Base-by-base conservation (phyloP, 2,329 filamentous ascomycete species). In the Dactylellina leptospora region DNA sequence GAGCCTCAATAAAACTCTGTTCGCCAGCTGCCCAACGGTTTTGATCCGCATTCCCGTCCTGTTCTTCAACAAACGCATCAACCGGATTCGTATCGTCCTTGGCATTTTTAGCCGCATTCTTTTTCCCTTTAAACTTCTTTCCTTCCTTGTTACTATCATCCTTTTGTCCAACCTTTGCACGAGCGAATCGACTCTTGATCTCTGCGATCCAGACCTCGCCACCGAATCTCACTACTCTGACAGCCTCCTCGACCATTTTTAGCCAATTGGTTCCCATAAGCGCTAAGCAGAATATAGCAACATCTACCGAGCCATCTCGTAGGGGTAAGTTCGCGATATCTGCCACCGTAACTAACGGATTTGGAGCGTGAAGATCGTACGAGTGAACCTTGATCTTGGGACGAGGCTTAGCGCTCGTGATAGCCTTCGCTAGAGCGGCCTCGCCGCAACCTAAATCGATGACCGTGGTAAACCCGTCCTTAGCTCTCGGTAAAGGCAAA, bases 241-340 rank as follows among this genome's bases (percentile, higher is more conserved):
- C 96, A 11, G 93, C 93, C 82, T 99, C 95, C 81, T 97, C 95
- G 77, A 99, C 86, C 79, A 99, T 97, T 76, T 92, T 88, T 58
- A 96, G 86, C 93, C 95, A 99, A 82, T 99, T 99, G 61, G 95
- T 99, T 78, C 95, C 95, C 95, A 99, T 99, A 69, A 99, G 86
- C 53, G 93, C 95, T 28, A 99, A 85, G 80, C 95, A 99, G 83
- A 97, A 97, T 76, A 99, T 88, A 51, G 91, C 91, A 3, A 99
- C 85, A 79, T 99, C 92, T 73, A 92, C 88, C 73, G 85, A 87
- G 45, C 87, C 88, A 75, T 93, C 88, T 3, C 83, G 82, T 0
- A 96, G 82, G 0, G 93, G 93, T 1, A 99, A 83, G 70, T 89
- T 85, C 27, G 92, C 89, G 56, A 97, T 95, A 81, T 99, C 95